A percentile compares a stretch with the other conserved stretches of the same genome.
These are phyloP conservation scores for Litchi chinensis DNA, from an alignment of 345 rosid genomes.

Conservation along the genomic window DNA sequence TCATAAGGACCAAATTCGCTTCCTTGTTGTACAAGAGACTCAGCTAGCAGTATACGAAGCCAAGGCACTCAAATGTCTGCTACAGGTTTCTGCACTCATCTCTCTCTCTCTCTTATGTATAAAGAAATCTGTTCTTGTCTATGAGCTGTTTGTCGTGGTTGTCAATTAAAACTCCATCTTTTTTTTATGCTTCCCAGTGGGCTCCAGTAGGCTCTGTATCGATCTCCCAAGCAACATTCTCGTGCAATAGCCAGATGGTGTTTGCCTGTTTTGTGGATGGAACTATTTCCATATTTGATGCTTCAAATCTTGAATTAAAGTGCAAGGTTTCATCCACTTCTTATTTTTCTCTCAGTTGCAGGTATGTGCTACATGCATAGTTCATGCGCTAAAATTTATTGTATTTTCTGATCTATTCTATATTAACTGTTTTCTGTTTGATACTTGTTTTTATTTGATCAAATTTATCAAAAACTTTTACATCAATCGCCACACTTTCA, in stretches of 20 bases:
- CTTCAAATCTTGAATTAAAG: constrained; percentile 27
- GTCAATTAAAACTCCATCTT: not conserved
- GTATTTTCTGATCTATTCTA: not conserved
- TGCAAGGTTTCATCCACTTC: constrained; percentile 30
- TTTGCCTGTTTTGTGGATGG: constrained; percentile 45
- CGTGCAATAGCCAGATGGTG: constrained; percentile 43
- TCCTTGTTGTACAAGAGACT: constrained; percentile 36
- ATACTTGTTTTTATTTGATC: too few relatives aligned
- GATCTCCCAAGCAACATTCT: constrained; percentile 46
- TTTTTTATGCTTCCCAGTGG: constrained; percentile 33
- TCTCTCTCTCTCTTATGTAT: not conserved
- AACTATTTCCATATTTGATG: constrained; percentile 37
- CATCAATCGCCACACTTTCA: not conserved
- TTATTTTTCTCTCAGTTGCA: constrained; percentile 27
- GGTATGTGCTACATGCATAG: constrained; percentile 25
- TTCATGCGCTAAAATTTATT: constrained; percentile 9
- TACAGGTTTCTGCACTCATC: constrained; percentile 28
- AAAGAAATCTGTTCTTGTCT: not conserved
- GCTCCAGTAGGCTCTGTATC: constrained; percentile 12
- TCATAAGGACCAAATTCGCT: constrained; percentile 42
- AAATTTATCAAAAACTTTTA: too few relatives aligned
- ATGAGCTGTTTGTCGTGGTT: not conserved
- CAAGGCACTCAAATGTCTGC: constrained; percentile 30
- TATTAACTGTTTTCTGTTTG: too few relatives aligned
- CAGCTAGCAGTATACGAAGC: constrained; percentile 39